Evolutionary conservation across 129 eudicot species (phyloP).

Genomic region (Tagetes erecta): DNA sequence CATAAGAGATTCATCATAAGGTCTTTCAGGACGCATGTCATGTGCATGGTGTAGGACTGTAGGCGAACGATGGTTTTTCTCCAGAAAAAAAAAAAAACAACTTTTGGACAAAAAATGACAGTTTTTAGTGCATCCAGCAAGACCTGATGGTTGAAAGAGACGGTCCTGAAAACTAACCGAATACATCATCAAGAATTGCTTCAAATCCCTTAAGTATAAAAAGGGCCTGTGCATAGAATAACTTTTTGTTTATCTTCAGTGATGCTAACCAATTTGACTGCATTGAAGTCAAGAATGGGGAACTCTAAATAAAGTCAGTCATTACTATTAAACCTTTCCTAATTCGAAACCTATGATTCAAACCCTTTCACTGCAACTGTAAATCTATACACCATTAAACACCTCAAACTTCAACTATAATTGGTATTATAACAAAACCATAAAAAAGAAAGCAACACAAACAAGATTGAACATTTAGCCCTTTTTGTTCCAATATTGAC

Average conservation of each 20-base stretch:
- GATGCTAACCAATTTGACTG: neutral
- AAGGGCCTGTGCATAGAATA: too few species aligned
- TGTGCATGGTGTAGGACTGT: too few species aligned
- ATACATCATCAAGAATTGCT: neutral
- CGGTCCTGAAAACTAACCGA: too few species aligned
- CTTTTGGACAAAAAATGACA: too few species aligned
- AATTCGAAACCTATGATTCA: neutral
- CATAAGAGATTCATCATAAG: too few species aligned
- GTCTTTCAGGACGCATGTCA: too few species aligned
- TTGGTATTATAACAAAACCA: conserved; percentile 1
- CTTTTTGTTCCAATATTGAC: neutral
- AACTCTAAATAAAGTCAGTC: neutral
- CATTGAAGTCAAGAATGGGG: neutral
- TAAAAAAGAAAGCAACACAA: neutral
- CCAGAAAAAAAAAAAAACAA: too few species aligned
- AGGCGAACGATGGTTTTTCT: too few species aligned
- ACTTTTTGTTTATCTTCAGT: neutral
- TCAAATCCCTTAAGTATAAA: neutral
- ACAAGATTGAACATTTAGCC: neutral
- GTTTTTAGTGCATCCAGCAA: too few species aligned
- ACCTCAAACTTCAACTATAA: neutral
- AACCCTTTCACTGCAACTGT: neutral
- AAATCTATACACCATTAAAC: neutral
- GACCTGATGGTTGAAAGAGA: too few species aligned
- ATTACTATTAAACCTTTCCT: neutral